Percentiles rank a stretch among this genome's conserved stretches.
Evolutionary conservation across 768 basidiomycete species (phyloP).

Genomic region (Pleurotus platypus): DNA sequence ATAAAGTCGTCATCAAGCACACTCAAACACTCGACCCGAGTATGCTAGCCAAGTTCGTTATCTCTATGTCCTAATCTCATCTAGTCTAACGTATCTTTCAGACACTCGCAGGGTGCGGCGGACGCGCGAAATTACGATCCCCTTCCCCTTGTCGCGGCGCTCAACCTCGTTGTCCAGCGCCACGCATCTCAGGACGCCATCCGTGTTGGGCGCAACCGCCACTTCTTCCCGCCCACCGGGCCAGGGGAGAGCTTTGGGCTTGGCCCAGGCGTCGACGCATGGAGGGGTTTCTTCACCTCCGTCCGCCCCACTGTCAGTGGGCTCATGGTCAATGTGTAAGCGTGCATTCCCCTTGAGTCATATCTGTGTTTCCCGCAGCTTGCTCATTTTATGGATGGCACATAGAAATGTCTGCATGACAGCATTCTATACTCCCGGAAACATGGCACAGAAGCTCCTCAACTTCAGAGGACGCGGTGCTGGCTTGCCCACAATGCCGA

Average conservation of each 20-base stretch:
- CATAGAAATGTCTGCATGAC: constrained; percentile 51
- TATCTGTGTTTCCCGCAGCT: neutral
- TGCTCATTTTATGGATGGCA: no score
- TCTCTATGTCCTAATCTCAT: neutral
- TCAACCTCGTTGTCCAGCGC: constrained; percentile 56
- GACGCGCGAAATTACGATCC: constrained; percentile 43
- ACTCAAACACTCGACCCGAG: constrained; percentile 33
- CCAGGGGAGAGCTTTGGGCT: constrained; percentile 14
- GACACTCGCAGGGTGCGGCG: constrained; percentile 47
- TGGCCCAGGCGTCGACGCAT: constrained; percentile 35
- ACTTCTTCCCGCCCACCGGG: constrained; percentile 45
- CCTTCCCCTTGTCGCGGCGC: constrained; percentile 48
- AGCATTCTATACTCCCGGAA: constrained; percentile 56
- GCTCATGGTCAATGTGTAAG: constrained; percentile 53
- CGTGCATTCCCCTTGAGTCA: constrained; percentile 1
- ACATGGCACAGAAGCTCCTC: constrained; percentile 55
- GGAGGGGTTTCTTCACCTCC: constrained; percentile 47
- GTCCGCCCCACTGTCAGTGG: constrained; percentile 45
- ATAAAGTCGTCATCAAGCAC: constrained; percentile 38
- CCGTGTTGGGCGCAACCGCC: constrained; percentile 51
- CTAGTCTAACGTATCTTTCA: constrained; percentile 18
- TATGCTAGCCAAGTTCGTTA: constrained; percentile 29
- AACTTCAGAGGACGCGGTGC: constrained; percentile 40
- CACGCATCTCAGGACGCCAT: constrained; percentile 42
- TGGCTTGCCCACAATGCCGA: constrained; percentile 41